Percentiles rank a stretch among this genome's conserved stretches.
Evolutionary conservation across 148 eudicot genomes (phyloP).

Genomic region (Silene uniflora): DNA sequence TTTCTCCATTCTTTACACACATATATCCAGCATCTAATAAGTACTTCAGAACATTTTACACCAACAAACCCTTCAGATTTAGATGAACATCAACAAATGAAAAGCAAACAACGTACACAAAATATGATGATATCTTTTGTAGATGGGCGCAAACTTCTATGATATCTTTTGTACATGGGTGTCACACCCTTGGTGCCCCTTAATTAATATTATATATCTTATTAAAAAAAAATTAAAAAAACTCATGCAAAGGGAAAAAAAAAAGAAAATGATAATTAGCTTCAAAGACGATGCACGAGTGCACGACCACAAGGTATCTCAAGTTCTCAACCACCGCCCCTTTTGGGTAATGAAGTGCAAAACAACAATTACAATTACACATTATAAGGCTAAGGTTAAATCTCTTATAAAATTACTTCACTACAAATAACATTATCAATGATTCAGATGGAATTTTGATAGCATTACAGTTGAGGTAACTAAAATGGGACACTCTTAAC

Average conservation of each 20-base stretch:
- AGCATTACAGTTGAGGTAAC: background rate
- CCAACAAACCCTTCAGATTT: background rate
- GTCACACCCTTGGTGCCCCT: no score
- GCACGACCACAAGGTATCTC: background rate
- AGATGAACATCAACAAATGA: background rate
- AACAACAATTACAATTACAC: background rate
- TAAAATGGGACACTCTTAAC: background rate
- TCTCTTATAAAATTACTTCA: background rate
- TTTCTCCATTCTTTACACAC: background rate
- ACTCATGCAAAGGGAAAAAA: background rate
- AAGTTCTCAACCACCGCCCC: no score
- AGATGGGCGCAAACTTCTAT: no score
- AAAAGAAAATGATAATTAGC: background rate
- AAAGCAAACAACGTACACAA: background rate
- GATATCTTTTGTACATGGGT: no score
- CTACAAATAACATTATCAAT: background rate
- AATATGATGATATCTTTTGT: no score
- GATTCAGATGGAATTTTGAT: background rate
- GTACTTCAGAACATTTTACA: background rate
- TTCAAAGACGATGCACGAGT: background rate
- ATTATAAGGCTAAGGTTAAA: background rate
- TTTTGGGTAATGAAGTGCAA: background rate
- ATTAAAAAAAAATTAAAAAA: no score
- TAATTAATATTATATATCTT: no score
- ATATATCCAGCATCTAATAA: background rate